Base-by-base conservation (phyloP, 768 basidiomycete genomes). In the Baorangia bicolor region DNA sequence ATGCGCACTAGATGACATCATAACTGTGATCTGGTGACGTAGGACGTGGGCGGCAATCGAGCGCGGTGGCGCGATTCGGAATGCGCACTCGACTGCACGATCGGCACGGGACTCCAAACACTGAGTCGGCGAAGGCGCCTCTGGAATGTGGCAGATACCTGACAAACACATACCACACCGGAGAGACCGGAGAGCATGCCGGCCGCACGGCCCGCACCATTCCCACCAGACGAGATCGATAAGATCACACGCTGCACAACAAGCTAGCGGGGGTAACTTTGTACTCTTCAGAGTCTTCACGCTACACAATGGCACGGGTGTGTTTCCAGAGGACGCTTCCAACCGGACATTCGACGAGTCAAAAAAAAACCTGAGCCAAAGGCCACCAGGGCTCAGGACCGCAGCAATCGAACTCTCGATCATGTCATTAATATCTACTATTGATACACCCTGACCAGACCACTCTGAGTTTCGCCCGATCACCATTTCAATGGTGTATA, bases 1-100 rank as follows among this genome's bases (percentile, higher is more conserved):
- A 58, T 64, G 27, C 31, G 20, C 25, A 34, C 12, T 18, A 34
- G 20, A 65, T 70, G 69, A 73, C 65, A 71, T 70, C 71, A 70
- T 69, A 55, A 5, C 6, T 14, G 20, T 30, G 46, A 47, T 50
- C n/a, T 30, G 28, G 55, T 69, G 68, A 70, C 68, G 67, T 64
- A 58, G 58, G 8, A 13, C 3, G 43, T 6, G 52, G 43, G 57
- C 48, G 57, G 48, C 44, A 33, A 62, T 62, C 60, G 58, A 56
- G 5, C 31, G 45, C 45, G 31, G 31, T 23, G 14, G 49, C 5
- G 34, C 25, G 20, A 30, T 37, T n/a, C 16, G 8, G 25, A 31
- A n/a, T 34, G 35, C 49, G 30, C n/a, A 21, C 25, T 25, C 44
- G n/a, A 10, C 37, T 38, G 37, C 8, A 25, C 46, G 31, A 25